These are phyloP conservation scores for Breynia disticha DNA, from an alignment of 441 rosid genomes.

Conservation along the genomic window DNA sequence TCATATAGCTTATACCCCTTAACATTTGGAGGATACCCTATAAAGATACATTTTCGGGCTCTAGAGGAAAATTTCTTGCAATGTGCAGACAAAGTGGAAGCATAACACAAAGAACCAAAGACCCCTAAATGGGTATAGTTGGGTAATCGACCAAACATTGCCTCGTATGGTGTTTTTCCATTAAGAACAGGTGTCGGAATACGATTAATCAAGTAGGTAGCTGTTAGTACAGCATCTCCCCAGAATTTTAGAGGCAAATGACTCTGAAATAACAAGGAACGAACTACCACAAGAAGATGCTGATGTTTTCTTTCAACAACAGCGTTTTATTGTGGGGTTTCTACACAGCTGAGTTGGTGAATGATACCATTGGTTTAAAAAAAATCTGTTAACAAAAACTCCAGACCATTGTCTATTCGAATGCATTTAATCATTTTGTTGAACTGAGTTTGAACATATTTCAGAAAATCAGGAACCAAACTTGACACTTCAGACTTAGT, in stretches of 20 bases:
- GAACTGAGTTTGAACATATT: background rate
- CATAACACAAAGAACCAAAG: too few species aligned
- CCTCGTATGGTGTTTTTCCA: background rate
- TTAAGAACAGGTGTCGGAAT: background rate
- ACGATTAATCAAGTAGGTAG: background rate
- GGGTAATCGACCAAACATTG: background rate
- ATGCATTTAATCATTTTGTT: background rate
- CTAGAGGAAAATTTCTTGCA: too few species aligned
- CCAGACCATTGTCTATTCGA: background rate
- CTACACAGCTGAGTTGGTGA: background rate
- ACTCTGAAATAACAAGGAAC: background rate
- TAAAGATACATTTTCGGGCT: too few species aligned
- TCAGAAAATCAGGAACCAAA: background rate
- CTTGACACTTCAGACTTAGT: background rate
- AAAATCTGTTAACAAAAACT: background rate
- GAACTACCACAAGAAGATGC: background rate
- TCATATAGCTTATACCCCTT: too few species aligned
- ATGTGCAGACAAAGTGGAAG: too few species aligned
- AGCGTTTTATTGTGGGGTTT: background rate
- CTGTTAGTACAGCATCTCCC: background rate
- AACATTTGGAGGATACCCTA: too few species aligned
- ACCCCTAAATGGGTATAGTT: too few species aligned
- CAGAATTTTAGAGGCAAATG: background rate
- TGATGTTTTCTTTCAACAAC: background rate
- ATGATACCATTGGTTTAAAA: background rate